A percentile compares a stretch with the other conserved stretches of the same genome.
phyloP scores from a whole-genome alignment of 2,329 filamentous ascomycete species.

The Claviceps monticola region DNA sequence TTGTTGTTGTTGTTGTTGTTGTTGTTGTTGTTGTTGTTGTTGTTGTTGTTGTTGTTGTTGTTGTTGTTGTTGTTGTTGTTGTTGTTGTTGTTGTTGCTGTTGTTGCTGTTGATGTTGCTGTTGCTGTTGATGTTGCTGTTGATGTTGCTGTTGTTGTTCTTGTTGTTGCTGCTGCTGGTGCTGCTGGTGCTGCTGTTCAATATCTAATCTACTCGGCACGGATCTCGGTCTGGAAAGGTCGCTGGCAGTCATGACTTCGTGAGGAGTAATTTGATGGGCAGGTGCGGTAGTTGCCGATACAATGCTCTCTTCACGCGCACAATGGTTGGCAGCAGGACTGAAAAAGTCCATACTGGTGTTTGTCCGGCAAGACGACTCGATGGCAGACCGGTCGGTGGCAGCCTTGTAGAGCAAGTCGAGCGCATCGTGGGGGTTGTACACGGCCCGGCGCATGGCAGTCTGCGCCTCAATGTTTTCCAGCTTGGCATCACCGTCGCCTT shows the following conservation, averaged over 20 bases:
- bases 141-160: background rate
- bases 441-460: slow-evolving; percentile 51
- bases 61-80: too few species aligned
- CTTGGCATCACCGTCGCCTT: slow-evolving; percentile 45
- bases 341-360: slow-evolving; percentile 6
- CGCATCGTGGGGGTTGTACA: slow-evolving; percentile 87
- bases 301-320: slow-evolving; percentile 19
- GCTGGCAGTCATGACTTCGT: slow-evolving; percentile 3
- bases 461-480: slow-evolving; percentile 52
- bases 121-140: background rate
- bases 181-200: slow-evolving; percentile 2
- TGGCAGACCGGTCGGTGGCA: slow-evolving; percentile 46
- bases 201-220: slow-evolving; percentile 7
- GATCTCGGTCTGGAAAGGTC: slow-evolving; percentile 5
- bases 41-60: background rate
- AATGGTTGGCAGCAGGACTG: slow-evolving; percentile 12
- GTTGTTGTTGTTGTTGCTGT: background rate
- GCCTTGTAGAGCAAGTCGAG: slow-evolving; percentile 85
- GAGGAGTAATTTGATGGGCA: slow-evolving; percentile 8
- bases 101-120: background rate
- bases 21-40: background rate
- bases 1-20: too few species aligned
- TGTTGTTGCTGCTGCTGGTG: background rate
- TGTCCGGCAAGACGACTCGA: slow-evolving; percentile 9
- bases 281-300: slow-evolving; percentile 11